Percentiles rank a stretch among this genome's conserved stretches.
These are phyloP conservation scores for Immersiporthe knoxdaviesiana DNA, from an alignment of 2,329 filamentous ascomycete genomes.

Conservation along the genomic window DNA sequence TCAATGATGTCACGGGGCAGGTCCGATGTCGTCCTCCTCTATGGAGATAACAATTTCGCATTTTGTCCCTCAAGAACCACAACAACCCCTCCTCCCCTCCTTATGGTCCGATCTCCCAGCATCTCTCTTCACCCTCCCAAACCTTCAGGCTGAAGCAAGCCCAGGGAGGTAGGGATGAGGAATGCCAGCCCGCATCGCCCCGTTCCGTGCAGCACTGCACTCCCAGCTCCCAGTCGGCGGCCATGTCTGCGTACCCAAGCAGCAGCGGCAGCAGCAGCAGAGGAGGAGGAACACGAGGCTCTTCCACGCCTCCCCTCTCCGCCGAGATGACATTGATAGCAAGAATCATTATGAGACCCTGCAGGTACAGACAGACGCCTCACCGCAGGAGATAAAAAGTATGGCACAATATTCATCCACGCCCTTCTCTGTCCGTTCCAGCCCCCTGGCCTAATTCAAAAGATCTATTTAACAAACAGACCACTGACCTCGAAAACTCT, in stretches of 20 bases:
- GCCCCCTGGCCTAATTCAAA: not conserved
- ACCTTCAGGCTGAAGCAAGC: constrained; percentile 20
- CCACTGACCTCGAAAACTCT: not conserved
- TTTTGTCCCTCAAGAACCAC: not conserved
- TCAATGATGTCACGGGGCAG: constrained; percentile 14
- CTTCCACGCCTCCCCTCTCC: constrained; percentile 39
- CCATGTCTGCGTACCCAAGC: constrained; percentile 10
- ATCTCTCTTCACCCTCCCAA: not conserved
- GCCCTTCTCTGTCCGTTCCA: constrained; percentile 4
- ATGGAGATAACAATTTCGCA: constrained; percentile 3
- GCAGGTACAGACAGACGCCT: constrained; percentile 70
- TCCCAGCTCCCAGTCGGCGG: constrained; percentile 21
- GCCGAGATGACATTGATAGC: constrained; percentile 37
- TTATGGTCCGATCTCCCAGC: not conserved
- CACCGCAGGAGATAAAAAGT: constrained; percentile 85
- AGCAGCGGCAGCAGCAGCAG: not conserved
- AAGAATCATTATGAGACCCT: constrained; percentile 83
- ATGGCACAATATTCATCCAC: constrained; percentile 14
- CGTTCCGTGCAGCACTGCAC: constrained; percentile 36
- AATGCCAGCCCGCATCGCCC: constrained; percentile 57
- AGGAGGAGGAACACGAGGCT: constrained; percentile 2
- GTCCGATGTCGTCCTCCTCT: not conserved
- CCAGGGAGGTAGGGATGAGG: constrained; percentile 58
- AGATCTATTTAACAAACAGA: not conserved
- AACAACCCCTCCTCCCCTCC: not conserved